Percentiles rank a stretch among this genome's conserved stretches.
Evolutionary conservation across 139 green algal genomes (phyloP).

Genomic region (Auxenochlorella pyrenoidosa): DNA sequence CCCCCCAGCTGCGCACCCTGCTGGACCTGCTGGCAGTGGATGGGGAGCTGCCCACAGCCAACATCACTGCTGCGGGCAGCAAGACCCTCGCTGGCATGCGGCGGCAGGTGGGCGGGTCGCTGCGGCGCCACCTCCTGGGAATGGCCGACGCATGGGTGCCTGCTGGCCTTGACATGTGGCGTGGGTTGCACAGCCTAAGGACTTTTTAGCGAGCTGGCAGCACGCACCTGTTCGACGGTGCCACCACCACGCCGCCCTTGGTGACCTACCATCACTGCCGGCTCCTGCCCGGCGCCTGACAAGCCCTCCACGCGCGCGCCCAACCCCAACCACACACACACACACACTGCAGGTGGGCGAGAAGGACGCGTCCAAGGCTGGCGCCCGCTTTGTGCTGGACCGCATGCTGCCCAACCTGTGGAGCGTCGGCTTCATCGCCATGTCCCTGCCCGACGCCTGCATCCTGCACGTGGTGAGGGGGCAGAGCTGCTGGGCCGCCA

Average conservation of each 20-base stretch:
- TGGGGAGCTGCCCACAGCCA: neutral
- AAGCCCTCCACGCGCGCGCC: too few species aligned
- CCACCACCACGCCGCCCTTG: too few species aligned
- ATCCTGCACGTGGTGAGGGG: slow-evolving; percentile 62
- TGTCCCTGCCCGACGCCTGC: slow-evolving; percentile 69
- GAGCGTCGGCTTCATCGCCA: slow-evolving; percentile 65
- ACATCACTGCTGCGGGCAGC: slow-evolving; percentile 25
- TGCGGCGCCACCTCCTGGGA: too few species aligned
- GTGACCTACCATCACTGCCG: too few species aligned
- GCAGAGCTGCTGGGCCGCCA: too few species aligned
- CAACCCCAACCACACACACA: too few species aligned
- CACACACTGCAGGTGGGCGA: neutral
- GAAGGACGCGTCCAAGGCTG: neutral
- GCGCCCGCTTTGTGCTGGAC: slow-evolving; percentile 62
- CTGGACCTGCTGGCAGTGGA: slow-evolving; percentile 41
- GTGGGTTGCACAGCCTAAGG: too few species aligned
- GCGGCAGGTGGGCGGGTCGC: neutral
- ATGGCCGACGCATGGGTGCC: too few species aligned
- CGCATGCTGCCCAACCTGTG: slow-evolving; percentile 84
- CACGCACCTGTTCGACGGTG: too few species aligned
- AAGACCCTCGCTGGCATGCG: slow-evolving; percentile 46
- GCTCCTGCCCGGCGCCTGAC: too few species aligned
- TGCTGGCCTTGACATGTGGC: too few species aligned
- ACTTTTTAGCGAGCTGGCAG: too few species aligned
- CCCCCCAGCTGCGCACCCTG: slow-evolving; percentile 51